Base-by-base conservation (phyloP, 495 filamentous ascomycete genomes). In the Rhizodiscina lignyota region DNA sequence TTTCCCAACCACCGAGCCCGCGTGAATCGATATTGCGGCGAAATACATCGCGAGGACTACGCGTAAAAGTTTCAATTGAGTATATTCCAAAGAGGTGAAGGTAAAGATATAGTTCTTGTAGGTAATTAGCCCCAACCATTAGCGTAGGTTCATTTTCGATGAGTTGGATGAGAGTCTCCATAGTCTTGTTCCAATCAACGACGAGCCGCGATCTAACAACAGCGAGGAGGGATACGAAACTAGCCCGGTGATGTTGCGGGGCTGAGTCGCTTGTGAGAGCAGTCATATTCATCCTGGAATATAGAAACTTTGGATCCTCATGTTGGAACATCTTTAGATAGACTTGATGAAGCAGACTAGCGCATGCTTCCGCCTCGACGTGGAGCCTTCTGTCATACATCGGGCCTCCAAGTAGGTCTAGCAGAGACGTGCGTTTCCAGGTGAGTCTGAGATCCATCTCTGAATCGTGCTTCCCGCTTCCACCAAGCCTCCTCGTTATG, bases 241-340 rank as follows among this genome's bases (percentile, higher is more conserved):
- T 27, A 27, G 8, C 24, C 8, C 24, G 24, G 13, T 27, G 24
- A 8, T 8, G 8, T 13, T 13, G 13, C 8, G 24, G 24, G 13
- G 13, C 8, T 27, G 24, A 27, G 8, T 13, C 8, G 8, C 8
- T 8, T 8, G 8, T 27, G 8, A 27, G 13, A 27, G 8, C 13
- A 8, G 24, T 13, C 24, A 27, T 27, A 13, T 27, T 27, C 8
- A 27, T 8, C 13, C 24, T 27, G 24, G 24, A 27, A 27, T 8
- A 13, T 27, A 8, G 8, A 13, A 13, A 27, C 8, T 8, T 13
- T 8, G 13, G 13, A 39, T 58, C 41, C 35, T 66, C 63, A 15
- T 50, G 16, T 8, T 35, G 22, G 38, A 66, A 66, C 63, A 66
- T 66, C 26, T 51, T 46, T 21, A 43, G 37, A 39, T 66, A 64